Percentiles rank a stretch among this genome's conserved stretches.
Conservation (phyloP, 306 rosid species). For the Erythrophleum fordii region DNA sequence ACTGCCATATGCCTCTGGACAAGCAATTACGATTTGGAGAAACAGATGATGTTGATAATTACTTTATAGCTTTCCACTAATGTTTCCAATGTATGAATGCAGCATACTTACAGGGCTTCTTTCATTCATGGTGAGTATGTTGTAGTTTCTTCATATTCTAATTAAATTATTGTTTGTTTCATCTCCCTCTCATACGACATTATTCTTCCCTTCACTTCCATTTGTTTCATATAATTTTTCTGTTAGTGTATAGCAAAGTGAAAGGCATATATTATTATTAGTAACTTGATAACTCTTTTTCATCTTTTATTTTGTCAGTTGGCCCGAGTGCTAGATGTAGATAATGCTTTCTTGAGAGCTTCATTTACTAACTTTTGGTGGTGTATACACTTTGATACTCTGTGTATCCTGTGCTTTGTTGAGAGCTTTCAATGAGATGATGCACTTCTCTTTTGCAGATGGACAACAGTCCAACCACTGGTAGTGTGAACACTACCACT, state of each 20-base stretch:
- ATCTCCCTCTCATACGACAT: neutral
- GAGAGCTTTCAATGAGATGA: conserved; percentile 12
- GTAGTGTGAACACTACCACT: conserved; percentile 85
- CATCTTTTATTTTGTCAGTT: neutral
- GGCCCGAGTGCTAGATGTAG: neutral
- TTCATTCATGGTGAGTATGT: conserved; percentile 87
- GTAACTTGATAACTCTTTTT: neutral
- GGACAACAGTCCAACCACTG: conserved; percentile 98
- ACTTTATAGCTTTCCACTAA: conserved; percentile 41
- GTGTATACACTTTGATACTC: neutral
- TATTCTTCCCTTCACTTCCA: neutral
- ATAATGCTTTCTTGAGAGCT: conserved; percentile 17
- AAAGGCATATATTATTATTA: neutral
- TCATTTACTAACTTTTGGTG: neutral
- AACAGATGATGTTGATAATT: conserved; percentile 30
- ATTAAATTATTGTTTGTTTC: conserved; percentile 8
- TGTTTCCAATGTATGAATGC: conserved; percentile 52
- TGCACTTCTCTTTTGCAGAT: conserved; percentile 58
- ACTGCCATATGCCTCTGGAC: conserved; percentile 27
- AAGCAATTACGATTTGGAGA: conserved; percentile 15
- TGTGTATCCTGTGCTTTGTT: conserved; percentile 15
- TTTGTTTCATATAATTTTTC: neutral
- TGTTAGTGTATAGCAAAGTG: conserved; percentile 9
- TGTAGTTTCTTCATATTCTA: conserved; percentile 36
- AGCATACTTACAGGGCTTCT: conserved; percentile 98